A percentile compares a stretch with the other conserved stretches of the same genome.
Conservation (phyloP, 306 rosid species). For the Quercus engelmannii region DNA sequence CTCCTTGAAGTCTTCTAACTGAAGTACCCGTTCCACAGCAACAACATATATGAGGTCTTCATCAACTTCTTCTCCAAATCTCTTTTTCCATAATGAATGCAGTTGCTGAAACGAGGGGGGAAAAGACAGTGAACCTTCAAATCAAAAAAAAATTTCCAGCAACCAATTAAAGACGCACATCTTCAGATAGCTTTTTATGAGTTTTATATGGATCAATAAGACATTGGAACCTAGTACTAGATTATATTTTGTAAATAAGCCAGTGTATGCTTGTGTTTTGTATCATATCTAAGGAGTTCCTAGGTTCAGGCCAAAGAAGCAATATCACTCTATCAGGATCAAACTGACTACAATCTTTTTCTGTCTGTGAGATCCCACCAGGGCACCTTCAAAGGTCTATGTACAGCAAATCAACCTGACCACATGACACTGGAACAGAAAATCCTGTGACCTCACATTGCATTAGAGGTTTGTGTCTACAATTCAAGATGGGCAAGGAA, state of each 20-base stretch:
- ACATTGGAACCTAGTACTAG: neutral
- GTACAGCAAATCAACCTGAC: neutral
- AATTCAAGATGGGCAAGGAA: no score
- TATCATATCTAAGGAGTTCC: no score
- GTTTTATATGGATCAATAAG: neutral
- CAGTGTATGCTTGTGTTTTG: neutral
- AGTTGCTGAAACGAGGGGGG: slow-evolving; percentile 38
- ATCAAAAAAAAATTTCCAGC: neutral
- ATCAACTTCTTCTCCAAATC: slow-evolving; percentile 76
- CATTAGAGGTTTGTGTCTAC: no score
- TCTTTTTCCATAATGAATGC: slow-evolving; percentile 64
- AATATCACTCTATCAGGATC: no score
- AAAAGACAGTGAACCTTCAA: slow-evolving; percentile 8
- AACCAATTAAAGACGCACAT: no score
- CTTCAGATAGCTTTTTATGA: neutral
- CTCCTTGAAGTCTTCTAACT: slow-evolving; percentile 85
- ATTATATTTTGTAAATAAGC: neutral
- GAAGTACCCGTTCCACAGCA: slow-evolving; percentile 67
- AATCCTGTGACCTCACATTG: neutral
- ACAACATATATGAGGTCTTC: slow-evolving; percentile 62
- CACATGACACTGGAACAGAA: neutral
- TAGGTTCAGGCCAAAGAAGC: no score
- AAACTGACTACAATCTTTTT: no score
- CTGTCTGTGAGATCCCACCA: no score
- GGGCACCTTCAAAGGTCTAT: neutral